Evolutionary conservation across 805 yeast genomes (phyloP).

Genomic region (Nakazawaea molendinolei): DNA sequence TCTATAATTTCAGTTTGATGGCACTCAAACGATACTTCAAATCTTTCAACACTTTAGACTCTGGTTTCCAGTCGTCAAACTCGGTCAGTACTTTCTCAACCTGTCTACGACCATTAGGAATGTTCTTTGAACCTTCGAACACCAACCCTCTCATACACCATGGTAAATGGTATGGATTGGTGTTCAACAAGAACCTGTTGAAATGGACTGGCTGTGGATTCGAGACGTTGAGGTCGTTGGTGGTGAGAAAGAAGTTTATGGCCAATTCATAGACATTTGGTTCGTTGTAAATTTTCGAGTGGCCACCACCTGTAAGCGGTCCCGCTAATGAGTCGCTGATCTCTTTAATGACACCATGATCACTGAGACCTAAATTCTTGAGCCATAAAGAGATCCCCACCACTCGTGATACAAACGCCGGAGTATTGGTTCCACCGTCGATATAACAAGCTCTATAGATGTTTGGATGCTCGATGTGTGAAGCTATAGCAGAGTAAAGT

Average conservation of each 20-base stretch:
- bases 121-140: constrained; percentile 35
- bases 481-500: constrained; percentile 76
- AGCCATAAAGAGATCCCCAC: constrained; percentile 68
- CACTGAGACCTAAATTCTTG: constrained; percentile 72
- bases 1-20: constrained; percentile 23
- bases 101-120: constrained; percentile 44
- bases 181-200: constrained; percentile 49
- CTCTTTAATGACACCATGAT: constrained; percentile 82
- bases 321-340: constrained; percentile 79
- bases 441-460: constrained; percentile 84
- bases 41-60: constrained; percentile 72
- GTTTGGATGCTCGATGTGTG: constrained; percentile 83
- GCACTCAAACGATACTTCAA: constrained; percentile 53
- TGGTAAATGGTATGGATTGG: constrained; percentile 82
- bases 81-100: constrained; percentile 55
- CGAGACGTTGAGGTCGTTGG: constrained; percentile 46
- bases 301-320: constrained; percentile 92
- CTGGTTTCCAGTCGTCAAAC: constrained; percentile 86
- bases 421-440: constrained; percentile 75
- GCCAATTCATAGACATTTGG: constrained; percentile 80
- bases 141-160: constrained; percentile 88
- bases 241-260: constrained; percentile 64
- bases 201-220: constrained; percentile 22
- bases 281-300: constrained; percentile 82
- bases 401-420: constrained; percentile 69